Evolutionary conservation across 441 rosid species (phyloP), one percentile per base, ranked within the genome.

Genomic region (Adansonia gregorii): DNA sequence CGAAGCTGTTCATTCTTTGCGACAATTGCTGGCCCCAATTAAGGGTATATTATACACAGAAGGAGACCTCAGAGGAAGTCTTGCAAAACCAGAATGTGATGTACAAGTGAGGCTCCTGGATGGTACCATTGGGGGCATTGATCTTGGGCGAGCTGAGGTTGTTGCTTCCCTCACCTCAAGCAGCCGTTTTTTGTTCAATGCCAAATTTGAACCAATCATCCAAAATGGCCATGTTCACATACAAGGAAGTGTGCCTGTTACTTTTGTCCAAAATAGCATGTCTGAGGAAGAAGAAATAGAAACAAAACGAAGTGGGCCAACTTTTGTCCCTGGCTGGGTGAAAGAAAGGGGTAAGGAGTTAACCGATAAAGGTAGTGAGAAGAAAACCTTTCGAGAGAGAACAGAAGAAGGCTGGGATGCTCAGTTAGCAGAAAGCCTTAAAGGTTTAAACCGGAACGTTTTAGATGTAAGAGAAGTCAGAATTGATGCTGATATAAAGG

Each of bases 1-100:
- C 72, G 97, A 90, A 76, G 87, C 86, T 63, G 91, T 93, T 84
- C 95, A 90, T 87, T 90, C 98, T 81, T 87, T 97, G 85, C 86
- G 93, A 85, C 93, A 97, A 88, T 85, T 93, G 61, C 73, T 94
- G 69, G 92, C 98, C 63, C 99, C 98, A 63, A 92, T 97, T 80
- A 92, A 87, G 84, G 99, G 99, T 63, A 93, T 94, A 83, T 79
- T 97, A 81, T 97, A 97, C 85, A 94, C 93, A 97, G 99, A 97
- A 88, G 99, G 99, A 73, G 99, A 97, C 89, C 95, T 97, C 48
- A 90, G 99, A 85, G 99, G 98, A 81, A 97, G 88, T 85, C 91
- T 91, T 66, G 96, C 87, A 79, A 97, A 93, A 86, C 98, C 98
- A 77, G 98, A 94, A 87, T 97, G 99, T 79, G 98, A 97, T 84